Percentiles rank a stretch among this genome's conserved stretches.
Evolutionary conservation across 345 rosid species (phyloP).

Genomic region (Lepidium aucheri): DNA sequence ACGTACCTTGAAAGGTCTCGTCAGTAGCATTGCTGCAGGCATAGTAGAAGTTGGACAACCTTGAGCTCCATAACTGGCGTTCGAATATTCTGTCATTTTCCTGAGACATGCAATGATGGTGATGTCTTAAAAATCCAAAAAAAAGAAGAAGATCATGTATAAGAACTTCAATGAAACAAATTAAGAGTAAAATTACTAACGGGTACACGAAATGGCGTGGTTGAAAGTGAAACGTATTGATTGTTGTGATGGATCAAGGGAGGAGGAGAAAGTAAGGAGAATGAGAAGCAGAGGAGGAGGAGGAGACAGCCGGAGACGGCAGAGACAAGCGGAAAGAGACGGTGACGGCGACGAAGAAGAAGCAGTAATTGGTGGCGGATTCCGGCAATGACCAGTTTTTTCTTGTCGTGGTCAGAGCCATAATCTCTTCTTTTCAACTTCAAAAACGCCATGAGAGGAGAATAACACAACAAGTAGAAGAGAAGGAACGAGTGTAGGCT

Average conservation of each 20-base stretch:
- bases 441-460: constrained; percentile 16
- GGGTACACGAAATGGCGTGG: constrained; percentile 41
- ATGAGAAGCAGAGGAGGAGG: constrained; percentile 38
- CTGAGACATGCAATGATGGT: constrained; percentile 20
- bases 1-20: constrained; percentile 44
- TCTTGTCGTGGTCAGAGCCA: constrained; percentile 13
- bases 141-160: no score
- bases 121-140: not conserved
- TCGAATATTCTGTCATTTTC: constrained; percentile 38
- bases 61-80: constrained; percentile 64
- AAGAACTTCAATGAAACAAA: not conserved
- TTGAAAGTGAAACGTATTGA: constrained; percentile 18
- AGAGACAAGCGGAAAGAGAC: constrained; percentile 51
- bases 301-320: constrained; percentile 52
- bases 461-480: no score
- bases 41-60: constrained; percentile 44
- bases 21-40: constrained; percentile 74
- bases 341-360: constrained; percentile 46
- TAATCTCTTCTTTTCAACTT: constrained; percentile 39
- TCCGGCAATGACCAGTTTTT: constrained; percentile 21
- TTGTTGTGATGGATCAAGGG: constrained; percentile 32
- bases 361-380: constrained; percentile 30
- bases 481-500: not conserved
- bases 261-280: constrained; percentile 38
- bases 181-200: constrained; percentile 36